Base-by-base conservation (phyloP, 2,329 filamentous ascomycete species). In the Neurospora crassa region DNA sequence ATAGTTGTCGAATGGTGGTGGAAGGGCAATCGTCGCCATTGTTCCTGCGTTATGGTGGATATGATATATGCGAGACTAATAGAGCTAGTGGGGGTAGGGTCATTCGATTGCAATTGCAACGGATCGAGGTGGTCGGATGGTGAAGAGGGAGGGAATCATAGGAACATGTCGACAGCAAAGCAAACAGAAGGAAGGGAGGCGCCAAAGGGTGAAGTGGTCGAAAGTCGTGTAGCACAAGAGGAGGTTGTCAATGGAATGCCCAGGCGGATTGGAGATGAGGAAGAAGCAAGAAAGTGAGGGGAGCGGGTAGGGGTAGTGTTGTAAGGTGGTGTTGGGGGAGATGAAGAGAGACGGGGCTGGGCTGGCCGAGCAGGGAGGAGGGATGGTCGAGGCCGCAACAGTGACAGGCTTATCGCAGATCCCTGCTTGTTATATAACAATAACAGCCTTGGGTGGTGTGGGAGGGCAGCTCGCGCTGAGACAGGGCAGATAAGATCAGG, bases 1-100 rank as follows among this genome's bases (percentile, higher is more conserved):
- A 71, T 80, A 79, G 16, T 78, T 75, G 7, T 76, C 74, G 45
- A 81, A 73, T 40, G 79, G 79, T 41, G 79, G 77, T 14, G 79
- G 78, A n/a, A 89, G 79, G 68, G 87, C 84, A 77, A 89, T 83
- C 70, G 86, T 87, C 72, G 87, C 84, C 87, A 89, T 88, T 70
- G 59, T 69, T 67, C 41, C 41, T 70, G 34, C 18, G 63, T 53
- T 11, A 69, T 47, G 34, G 59, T 67, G 45, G 41, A 59, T 37
- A 63, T 63, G 53, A 63, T 63, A 18, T 8, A 63, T 11, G 53
- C 53, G 34, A 12, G 53, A 29, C 53, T 37, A 24, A 24, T 24
- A 4, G 53, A 37, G 53, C 53, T 63, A 63, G 24, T n/a, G 29
- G 53, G 34, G 47, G 47, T 24, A 59, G 24, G 7, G 45, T 29